These are phyloP conservation scores for Solanum lycopersicoides DNA, from an alignment of 257 asterid species.

Conservation along the genomic window DNA sequence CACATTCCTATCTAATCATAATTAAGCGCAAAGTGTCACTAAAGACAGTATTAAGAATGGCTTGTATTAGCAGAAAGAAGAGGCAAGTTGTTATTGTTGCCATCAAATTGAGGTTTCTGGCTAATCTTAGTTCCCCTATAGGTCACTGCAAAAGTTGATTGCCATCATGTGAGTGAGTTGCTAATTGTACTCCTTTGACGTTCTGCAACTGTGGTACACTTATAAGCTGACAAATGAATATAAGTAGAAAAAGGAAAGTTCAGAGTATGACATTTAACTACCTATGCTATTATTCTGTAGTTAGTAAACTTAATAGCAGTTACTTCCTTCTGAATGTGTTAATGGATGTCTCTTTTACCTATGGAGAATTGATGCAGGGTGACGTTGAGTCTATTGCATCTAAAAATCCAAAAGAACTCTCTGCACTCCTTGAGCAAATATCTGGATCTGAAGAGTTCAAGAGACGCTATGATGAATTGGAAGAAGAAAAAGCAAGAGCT, in stretches of 20 bases:
- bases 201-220: background rate
- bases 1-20: background rate
- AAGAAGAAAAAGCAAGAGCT: constrained; percentile 72
- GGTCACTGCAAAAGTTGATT: background rate
- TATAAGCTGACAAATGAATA: background rate
- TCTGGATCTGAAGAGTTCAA: constrained; percentile 94
- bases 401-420: constrained; percentile 86
- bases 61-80: background rate
- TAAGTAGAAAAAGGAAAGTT: background rate
- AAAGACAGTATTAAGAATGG: background rate
- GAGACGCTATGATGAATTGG: constrained; percentile 73
- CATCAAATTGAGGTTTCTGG: background rate
- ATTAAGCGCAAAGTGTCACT: background rate
- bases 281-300: background rate
- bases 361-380: constrained; percentile 44
- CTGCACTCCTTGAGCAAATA: constrained; percentile 80
- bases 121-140: background rate
- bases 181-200: background rate
- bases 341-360: background rate
- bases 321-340: background rate
- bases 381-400: constrained; percentile 98
- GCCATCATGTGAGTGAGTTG: background rate
- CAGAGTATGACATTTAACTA: background rate
- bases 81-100: background rate
- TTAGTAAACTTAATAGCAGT: background rate